phyloP scores from a whole-genome alignment of 176 grass and related monocot genomes.

The Musa beccarii region DNA sequence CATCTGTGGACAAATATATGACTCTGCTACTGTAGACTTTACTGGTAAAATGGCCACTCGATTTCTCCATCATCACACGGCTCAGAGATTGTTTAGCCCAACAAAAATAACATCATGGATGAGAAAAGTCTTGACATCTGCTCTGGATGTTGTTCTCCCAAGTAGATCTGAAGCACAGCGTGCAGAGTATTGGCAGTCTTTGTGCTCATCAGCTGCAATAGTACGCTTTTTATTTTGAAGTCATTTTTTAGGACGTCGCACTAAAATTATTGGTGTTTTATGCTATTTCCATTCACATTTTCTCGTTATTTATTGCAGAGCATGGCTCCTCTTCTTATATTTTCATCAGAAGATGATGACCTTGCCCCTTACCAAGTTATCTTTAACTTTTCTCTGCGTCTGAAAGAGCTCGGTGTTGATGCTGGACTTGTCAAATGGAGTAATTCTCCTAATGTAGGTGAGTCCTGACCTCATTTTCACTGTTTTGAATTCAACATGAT shows the following conservation, averaged over 20 bases:
- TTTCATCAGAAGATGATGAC: conserved; percentile 87
- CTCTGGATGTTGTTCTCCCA: conserved; percentile 76
- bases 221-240: neutral
- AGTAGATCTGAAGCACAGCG: conserved; percentile 91
- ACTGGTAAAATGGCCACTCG: conserved; percentile 45
- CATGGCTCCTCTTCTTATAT: conserved; percentile 75
- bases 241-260: neutral
- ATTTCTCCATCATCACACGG: conserved; percentile 36
- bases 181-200: conserved; percentile 83
- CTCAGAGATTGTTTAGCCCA: conserved; percentile 32
- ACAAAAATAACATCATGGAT: conserved; percentile 58
- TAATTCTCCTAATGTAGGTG: conserved; percentile 59
- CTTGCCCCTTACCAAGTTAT: conserved; percentile 69
- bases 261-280: neutral
- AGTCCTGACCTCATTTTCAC: neutral
- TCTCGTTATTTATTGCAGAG: conserved; percentile 30
- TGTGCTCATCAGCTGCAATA: conserved; percentile 79
- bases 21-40: conserved; percentile 81
- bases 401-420: conserved; percentile 62
- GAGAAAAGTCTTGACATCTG: conserved; percentile 64
- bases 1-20: conserved; percentile 82
- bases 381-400: conserved; percentile 56
- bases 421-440: conserved; percentile 80
- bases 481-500: neutral
- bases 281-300: neutral